These are phyloP conservation scores for Epichloe aotearoae DNA, from an alignment of 2,329 filamentous ascomycete genomes.

Conservation along the genomic window DNA sequence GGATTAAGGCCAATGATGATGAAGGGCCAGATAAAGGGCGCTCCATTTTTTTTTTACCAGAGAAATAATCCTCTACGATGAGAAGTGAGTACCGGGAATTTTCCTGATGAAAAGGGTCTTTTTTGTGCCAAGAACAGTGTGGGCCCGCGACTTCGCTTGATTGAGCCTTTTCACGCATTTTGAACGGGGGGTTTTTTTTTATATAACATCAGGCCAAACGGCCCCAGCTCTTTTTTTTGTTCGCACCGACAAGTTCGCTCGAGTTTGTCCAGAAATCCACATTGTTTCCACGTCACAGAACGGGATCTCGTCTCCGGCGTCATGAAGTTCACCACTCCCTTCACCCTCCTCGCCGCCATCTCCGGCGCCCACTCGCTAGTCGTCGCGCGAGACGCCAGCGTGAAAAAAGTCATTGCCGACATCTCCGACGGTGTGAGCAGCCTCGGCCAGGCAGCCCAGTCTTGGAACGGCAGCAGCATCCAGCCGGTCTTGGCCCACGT, in stretches of 20 bases:
- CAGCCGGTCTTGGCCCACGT: not conserved
- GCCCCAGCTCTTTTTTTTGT: too few relatives aligned
- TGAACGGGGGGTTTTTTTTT: too few relatives aligned
- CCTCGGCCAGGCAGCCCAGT: not conserved
- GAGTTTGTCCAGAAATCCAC: not conserved
- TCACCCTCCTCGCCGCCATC: slow-evolving; percentile 2
- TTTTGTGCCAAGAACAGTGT: too few relatives aligned
- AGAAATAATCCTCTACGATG: too few relatives aligned
- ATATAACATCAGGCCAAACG: too few relatives aligned
- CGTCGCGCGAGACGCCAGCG: not conserved
- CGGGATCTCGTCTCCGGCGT: not conserved
- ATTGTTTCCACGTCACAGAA: not conserved
- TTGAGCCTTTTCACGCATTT: too few relatives aligned
- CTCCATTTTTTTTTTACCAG: too few relatives aligned
- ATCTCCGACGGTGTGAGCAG: not conserved
- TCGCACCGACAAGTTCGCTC: not conserved
- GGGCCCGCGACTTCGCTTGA: too few relatives aligned
- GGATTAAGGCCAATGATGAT: too few relatives aligned
- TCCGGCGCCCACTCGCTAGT: not conserved
- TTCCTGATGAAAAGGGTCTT: too few relatives aligned
- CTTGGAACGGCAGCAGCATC: not conserved
- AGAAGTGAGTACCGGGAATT: too few relatives aligned
- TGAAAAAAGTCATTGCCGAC: not conserved
- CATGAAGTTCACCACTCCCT: slow-evolving; percentile 1
- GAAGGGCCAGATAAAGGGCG: too few relatives aligned